A percentile compares a stretch with the other conserved stretches of the same genome.
These are phyloP conservation scores for Juncus effusus DNA, from an alignment of 176 grass and related monocot genomes.

Conservation along the genomic window DNA sequence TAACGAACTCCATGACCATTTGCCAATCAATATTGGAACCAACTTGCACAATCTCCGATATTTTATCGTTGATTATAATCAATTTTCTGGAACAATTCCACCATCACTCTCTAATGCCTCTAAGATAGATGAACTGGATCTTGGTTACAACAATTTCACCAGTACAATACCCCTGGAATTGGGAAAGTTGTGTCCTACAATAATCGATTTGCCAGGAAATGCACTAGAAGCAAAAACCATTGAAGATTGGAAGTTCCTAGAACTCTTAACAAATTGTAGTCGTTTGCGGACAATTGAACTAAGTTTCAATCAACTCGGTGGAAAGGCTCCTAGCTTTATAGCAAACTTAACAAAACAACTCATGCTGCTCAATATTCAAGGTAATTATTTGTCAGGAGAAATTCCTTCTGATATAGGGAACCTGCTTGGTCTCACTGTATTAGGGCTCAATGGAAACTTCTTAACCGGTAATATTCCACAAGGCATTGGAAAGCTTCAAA, in stretches of 20 bases:
- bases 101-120: neutral
- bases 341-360: conserved; percentile 12
- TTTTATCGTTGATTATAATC: neutral
- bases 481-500: conserved; percentile 3
- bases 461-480: conserved; percentile 1
- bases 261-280: conserved; percentile 7
- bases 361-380: neutral
- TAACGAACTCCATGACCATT: neutral
- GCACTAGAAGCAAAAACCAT: neutral
- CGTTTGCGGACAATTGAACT: neutral
- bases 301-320: neutral
- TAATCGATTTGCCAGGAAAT: neutral
- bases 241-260: conserved; percentile 15
- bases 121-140: neutral
- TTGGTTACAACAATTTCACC: neutral
- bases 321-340: neutral
- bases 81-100: conserved; percentile 2
- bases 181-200: neutral
- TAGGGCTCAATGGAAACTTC: neutral
- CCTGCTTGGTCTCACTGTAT: neutral
- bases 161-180: neutral
- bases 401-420: conserved; percentile 7
- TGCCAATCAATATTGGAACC: neutral
- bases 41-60: neutral
- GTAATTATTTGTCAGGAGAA: conserved; percentile 5